Evolutionary conservation across 2,329 filamentous ascomycete species (phyloP).

Genomic region (Aureobasidium lini): DNA sequence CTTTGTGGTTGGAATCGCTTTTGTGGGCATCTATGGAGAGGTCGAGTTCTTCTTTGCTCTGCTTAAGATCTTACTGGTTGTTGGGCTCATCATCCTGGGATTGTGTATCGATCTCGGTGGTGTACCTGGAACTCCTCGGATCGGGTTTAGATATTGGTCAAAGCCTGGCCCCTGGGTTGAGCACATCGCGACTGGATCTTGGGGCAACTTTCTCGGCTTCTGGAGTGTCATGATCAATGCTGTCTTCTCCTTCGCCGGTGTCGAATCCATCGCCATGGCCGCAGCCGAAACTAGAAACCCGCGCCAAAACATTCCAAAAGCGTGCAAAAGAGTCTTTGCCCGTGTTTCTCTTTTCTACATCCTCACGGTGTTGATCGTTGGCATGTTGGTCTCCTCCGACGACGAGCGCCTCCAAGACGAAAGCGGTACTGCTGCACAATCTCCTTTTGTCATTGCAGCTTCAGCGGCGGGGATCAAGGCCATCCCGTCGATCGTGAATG

Average conservation of each 20-base stretch:
- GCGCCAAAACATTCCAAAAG: slow-evolving; percentile 65
- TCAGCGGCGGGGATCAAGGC: slow-evolving; percentile 54
- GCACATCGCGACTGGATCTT: slow-evolving; percentile 28
- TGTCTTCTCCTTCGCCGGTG: slow-evolving; percentile 71
- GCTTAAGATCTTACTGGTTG: slow-evolving; percentile 39
- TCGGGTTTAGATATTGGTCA: slow-evolving; percentile 40
- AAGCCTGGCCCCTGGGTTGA: slow-evolving; percentile 38
- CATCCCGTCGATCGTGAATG: slow-evolving; percentile 64
- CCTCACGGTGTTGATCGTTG: slow-evolving; percentile 63
- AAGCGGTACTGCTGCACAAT: slow-evolving; percentile 45
- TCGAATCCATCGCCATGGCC: slow-evolving; percentile 71
- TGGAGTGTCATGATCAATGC: slow-evolving; percentile 56
- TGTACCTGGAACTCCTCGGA: slow-evolving; percentile 31
- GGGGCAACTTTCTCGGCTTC: slow-evolving; percentile 39
- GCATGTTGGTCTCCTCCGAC: slow-evolving; percentile 58
- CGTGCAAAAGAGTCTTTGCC: slow-evolving; percentile 74
- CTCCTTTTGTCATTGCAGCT: slow-evolving; percentile 71
- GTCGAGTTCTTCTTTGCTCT: slow-evolving; percentile 44
- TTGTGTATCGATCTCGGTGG: slow-evolving; percentile 38
- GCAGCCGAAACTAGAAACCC: slow-evolving; percentile 75
- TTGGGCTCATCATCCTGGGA: slow-evolving; percentile 39
- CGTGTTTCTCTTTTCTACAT: slow-evolving; percentile 77
- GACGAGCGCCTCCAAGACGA: slow-evolving; percentile 52
- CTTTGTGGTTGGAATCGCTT: slow-evolving; percentile 26
- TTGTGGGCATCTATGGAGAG: slow-evolving; percentile 52